Conservation (phyloP, 2,329 filamentous ascomycete genomes). For the Alternaria sp. region DNA sequence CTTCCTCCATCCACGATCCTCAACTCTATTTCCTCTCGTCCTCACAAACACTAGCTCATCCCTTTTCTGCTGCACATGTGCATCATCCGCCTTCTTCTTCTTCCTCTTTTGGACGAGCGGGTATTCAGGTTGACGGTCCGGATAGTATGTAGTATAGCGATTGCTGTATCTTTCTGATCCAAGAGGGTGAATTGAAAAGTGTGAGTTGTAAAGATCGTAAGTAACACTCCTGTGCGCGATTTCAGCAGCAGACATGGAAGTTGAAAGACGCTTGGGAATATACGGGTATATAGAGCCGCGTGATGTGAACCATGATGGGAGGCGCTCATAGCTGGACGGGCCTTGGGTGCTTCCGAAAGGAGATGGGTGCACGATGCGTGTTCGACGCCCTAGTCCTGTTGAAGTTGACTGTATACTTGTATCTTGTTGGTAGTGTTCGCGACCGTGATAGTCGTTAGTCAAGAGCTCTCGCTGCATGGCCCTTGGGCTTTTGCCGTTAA, state of each 20-base stretch:
- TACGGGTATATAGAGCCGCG: not conserved
- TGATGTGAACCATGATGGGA: not conserved
- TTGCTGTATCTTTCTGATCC: not conserved
- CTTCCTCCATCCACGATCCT: not conserved
- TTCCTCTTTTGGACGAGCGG: not conserved
- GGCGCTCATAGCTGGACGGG: not conserved
- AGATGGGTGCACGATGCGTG: not conserved
- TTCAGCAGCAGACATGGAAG: not conserved
- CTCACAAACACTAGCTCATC: not conserved
- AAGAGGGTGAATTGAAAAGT: not conserved
- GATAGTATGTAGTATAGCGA: not conserved
- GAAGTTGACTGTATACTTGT: not conserved
- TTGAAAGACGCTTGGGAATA: not conserved
- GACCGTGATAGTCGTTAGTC: not conserved
- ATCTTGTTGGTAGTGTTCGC: not conserved
- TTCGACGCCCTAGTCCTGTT: not conserved
- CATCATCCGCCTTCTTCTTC: not conserved
- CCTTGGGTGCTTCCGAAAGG: not conserved
- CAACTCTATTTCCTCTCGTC: not conserved
- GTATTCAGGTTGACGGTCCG: too few relatives aligned
- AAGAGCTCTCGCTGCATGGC: not conserved
- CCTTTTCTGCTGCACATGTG: not conserved
- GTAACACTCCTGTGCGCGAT: not conserved
- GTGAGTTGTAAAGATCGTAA: not conserved
- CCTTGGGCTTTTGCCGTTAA: not conserved